Evolutionary conservation across 306 rosid genomes (phyloP).

Genomic region (Dalbergia cochinchinensis): DNA sequence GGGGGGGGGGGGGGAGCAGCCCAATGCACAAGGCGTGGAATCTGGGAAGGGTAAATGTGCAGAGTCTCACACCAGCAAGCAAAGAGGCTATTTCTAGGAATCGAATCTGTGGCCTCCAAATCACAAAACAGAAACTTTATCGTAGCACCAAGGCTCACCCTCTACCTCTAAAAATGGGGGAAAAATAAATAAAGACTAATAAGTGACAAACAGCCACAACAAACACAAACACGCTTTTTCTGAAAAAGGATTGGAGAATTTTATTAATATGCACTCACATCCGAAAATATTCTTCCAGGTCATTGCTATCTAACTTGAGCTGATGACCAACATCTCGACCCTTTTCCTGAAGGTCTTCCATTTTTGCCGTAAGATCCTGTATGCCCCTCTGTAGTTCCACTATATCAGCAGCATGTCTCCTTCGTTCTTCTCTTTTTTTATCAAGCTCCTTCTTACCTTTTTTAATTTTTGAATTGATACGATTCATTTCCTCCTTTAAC

Average conservation of each 20-base stretch:
- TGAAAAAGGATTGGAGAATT: neutral
- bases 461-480: constrained; percentile 84
- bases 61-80: too few relatives aligned
- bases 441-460: constrained; percentile 80
- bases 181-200: neutral
- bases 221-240: constrained; percentile 57
- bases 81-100: too few relatives aligned
- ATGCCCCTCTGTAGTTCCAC: constrained; percentile 68
- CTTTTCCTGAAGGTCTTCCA: constrained; percentile 74
- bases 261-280: constrained; percentile 64
- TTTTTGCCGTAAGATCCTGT: constrained; percentile 70
- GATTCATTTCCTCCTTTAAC: constrained; percentile 93
- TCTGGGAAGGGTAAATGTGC: too few relatives aligned
- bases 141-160: too few relatives aligned
- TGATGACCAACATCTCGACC: constrained; percentile 67
- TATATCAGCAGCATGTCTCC: constrained; percentile 68
- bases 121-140: too few relatives aligned
- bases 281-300: constrained; percentile 83
- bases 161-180: too few relatives aligned
- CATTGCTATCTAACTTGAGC: constrained; percentile 70
- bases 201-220: constrained; percentile 9
- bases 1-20: too few relatives aligned
- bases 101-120: too few relatives aligned
- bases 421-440: constrained; percentile 69
- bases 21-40: too few relatives aligned